A percentile compares a stretch with the other conserved stretches of the same genome.
Evolutionary conservation across 176 grass and related monocot species (phyloP).

Genomic region (Ananas comosus): DNA sequence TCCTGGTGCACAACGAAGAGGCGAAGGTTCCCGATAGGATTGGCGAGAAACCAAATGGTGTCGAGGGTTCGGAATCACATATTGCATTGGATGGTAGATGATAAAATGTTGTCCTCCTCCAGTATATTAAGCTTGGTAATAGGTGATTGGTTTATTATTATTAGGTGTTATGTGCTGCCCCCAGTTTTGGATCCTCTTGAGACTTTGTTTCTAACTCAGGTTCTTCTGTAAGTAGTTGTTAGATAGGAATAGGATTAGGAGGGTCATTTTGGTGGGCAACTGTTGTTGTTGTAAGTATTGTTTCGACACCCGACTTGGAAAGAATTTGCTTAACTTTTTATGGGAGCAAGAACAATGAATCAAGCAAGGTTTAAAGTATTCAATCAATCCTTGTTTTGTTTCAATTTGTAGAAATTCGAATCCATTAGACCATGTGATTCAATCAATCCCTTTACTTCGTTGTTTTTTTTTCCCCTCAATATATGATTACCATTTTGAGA

Average conservation of each 20-base stretch:
- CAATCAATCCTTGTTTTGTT: no score
- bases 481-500: no score
- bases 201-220: conserved; percentile 25
- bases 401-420: no score
- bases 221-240: conserved; percentile 28
- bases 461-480: no score
- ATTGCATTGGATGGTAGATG: conserved; percentile 22
- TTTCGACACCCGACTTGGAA: conserved; percentile 24
- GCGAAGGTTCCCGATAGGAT: conserved; percentile 23
- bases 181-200: conserved; percentile 57
- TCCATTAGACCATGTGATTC: no score
- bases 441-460: no score
- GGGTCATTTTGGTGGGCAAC: conserved; percentile 56
- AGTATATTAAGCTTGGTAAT: not conserved
- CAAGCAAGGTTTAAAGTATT: not conserved
- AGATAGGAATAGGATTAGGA: conserved; percentile 10
- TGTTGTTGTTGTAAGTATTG: conserved; percentile 72
- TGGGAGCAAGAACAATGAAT: conserved; percentile 17
- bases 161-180: conserved; percentile 33
- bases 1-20: conserved; percentile 25
- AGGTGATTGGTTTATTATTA: conserved; percentile 8
- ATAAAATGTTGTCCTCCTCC: not conserved
- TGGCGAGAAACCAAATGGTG: conserved; percentile 17
- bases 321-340: conserved; percentile 7
- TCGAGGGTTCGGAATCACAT: conserved; percentile 22